phyloP scores from a whole-genome alignment of 768 basidiomycete genomes.

The Naematelia encephala region DNA sequence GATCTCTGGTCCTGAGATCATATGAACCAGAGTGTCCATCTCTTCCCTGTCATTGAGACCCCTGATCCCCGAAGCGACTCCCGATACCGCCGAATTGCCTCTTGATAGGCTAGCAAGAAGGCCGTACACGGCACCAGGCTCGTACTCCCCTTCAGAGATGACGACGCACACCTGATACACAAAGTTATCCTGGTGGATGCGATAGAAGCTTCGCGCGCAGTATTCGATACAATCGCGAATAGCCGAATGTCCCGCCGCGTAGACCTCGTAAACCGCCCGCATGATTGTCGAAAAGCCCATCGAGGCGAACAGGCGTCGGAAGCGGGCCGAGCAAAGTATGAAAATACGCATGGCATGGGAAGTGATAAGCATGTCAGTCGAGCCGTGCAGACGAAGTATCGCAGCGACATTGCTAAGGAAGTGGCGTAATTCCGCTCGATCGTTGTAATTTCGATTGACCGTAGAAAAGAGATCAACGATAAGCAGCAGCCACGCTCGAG shows the following conservation, averaged over 20 bases:
- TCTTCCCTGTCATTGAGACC: conserved; percentile 40
- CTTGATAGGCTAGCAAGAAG: conserved; percentile 27
- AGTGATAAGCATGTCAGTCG: conserved; percentile 26
- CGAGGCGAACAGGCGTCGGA: conserved; percentile 36
- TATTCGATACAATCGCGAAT: conserved; percentile 38
- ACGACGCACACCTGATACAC: conserved; percentile 36
- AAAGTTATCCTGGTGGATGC: conserved; percentile 39
- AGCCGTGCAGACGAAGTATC: conserved; percentile 26
- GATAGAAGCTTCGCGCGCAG: conserved; percentile 32
- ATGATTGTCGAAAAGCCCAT: conserved; percentile 36
- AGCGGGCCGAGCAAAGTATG: conserved; percentile 41
- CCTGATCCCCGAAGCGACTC: conserved; percentile 32
- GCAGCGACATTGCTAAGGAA: conserved; percentile 29
- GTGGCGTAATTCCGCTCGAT: conserved; percentile 39
- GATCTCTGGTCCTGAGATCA: conserved; percentile 40
- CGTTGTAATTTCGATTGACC: conserved; percentile 41
- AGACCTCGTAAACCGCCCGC: conserved; percentile 24
- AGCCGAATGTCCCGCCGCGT: conserved; percentile 19
- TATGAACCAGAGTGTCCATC: conserved; percentile 35
- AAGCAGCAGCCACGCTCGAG: conserved; percentile 37
- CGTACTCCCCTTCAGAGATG: conserved; percentile 20
- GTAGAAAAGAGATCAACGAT: conserved; percentile 26
- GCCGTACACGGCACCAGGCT: conserved; percentile 23
- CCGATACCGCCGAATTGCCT: conserved; percentile 13
- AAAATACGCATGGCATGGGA: conserved; percentile 35